phyloP scores from a whole-genome alignment of 345 rosid genomes.

The Sisymbrium irio region DNA sequence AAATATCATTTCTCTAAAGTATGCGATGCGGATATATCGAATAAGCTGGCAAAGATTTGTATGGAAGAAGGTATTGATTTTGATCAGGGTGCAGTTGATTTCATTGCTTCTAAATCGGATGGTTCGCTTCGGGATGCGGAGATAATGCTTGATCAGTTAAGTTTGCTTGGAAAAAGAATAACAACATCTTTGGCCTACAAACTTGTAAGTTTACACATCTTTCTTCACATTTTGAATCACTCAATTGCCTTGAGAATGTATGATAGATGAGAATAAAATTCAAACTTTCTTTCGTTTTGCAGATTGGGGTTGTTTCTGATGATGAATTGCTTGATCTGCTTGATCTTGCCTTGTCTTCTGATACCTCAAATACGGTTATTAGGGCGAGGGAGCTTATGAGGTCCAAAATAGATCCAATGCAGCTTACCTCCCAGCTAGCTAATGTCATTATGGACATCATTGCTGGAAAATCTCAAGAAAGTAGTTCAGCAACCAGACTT shows the following conservation, averaged over 20 bases:
- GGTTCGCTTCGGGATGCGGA: constrained; percentile 97
- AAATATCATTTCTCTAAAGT: constrained; percentile 76
- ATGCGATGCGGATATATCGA: constrained; percentile 59
- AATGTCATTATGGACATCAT: constrained; percentile 90
- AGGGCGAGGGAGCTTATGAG: constrained; percentile 92
- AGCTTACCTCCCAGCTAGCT: constrained; percentile 87
- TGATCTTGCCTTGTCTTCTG: constrained; percentile 87
- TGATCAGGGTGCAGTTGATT: constrained; percentile 73
- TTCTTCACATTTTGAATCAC: not conserved
- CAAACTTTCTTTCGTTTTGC: constrained; percentile 7
- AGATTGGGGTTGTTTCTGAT: constrained; percentile 94
- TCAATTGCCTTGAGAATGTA: not conserved
- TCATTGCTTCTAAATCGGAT: constrained; percentile 86
- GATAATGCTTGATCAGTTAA: constrained; percentile 92
- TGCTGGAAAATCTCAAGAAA: constrained; percentile 64
- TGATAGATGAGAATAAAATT: not conserved
- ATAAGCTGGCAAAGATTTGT: constrained; percentile 66
- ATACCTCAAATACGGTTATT: constrained; percentile 88
- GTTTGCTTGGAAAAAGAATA: constrained; percentile 81
- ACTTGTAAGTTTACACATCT: constrained; percentile 57
- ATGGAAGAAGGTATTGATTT: constrained; percentile 64
- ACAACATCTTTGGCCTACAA: constrained; percentile 74
- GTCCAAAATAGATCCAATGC: constrained; percentile 94
- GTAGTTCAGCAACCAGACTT: constrained; percentile 55
- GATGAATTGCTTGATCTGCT: constrained; percentile 91